Conservation (phyloP, 495 filamentous ascomycete genomes). For the Talaromyces trachyspermus region DNA sequence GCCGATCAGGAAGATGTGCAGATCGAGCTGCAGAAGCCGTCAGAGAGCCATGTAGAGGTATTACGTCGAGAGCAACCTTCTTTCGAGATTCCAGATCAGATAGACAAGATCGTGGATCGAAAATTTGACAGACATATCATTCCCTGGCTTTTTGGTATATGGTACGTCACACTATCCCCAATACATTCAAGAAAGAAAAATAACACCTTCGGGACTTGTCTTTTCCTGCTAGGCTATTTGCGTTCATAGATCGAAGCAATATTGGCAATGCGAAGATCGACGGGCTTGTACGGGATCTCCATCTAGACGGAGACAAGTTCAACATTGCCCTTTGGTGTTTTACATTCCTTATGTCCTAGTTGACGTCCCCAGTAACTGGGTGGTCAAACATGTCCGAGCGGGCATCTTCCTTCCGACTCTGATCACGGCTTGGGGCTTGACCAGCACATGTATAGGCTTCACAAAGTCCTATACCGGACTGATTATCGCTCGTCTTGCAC, state of each 20-base stretch:
- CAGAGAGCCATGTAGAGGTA: neutral
- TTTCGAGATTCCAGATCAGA: neutral
- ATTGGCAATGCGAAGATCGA: conserved; percentile 44
- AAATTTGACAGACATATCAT: conserved; percentile 17
- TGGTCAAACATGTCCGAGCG: conserved; percentile 29
- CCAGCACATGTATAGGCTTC: conserved; percentile 28
- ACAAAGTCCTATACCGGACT: conserved; percentile 30
- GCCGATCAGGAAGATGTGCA: neutral
- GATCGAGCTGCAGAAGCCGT: neutral
- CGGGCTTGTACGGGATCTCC: conserved; percentile 20
- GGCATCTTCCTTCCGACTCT: conserved; percentile 15
- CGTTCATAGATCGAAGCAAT: conserved; percentile 47
- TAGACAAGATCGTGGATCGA: neutral
- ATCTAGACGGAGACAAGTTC: conserved; percentile 15
- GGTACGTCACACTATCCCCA: conserved; percentile 14
- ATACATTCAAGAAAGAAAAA: neutral
- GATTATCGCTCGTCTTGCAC: conserved; percentile 29
- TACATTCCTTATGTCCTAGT: conserved; percentile 34
- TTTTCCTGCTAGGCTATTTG: conserved; percentile 23
- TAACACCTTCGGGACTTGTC: neutral
- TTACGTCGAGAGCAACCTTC: neutral
- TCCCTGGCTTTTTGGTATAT: conserved; percentile 44
- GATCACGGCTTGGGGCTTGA: conserved; percentile 30
- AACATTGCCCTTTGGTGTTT: conserved; percentile 21
- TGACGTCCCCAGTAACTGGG: conserved; percentile 39